Evolutionary conservation across 306 rosid species (phyloP), one percentile per base, ranked within the genome.

Genomic region (Citrullus colocynthis): DNA sequence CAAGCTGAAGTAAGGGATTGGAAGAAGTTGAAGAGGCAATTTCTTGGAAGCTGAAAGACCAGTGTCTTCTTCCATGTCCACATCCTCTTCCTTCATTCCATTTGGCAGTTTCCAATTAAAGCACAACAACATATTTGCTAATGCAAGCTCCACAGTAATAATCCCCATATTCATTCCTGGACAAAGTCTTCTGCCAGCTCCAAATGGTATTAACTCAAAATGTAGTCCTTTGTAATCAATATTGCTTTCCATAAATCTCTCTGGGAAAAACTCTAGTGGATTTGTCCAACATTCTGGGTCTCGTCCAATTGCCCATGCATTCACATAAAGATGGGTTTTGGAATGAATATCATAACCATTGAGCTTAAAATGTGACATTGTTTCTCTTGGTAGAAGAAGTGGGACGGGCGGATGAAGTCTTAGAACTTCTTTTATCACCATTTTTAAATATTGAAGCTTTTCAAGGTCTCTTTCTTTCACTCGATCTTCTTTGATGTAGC

Each of bases 281-380:
- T 24, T 24, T 24, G 28, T 24, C 85, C 85, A 82, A 2, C 32
- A 28, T 7, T 45, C n/a, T 2, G 67, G 74, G 5, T 77, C 84
- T 52, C 84, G 64, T 7, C 65, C 85, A 12, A 82, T 87, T n/a
- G 86, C 79, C 90, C 90, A 85, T 6, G 18, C 49, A 24, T 86
- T 86, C 1, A 85, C 28, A 5, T 52, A n/a, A 16, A 86, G 62
- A 7, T 4, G 39, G 51, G 86, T 41, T 28, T 67, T 36, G 8
- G 64, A 42, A 1, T 81, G 80, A 78, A 86, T 78, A 0, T 77
- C 78, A 6, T 88, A 88, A 9, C 84, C 86, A 14, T 51, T 73
- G 2, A 83, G 0, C 66, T 83, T 70, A 2, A 80, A 81, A 30
- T 24, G 57, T 0, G 78, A 75, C 2, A 55, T 69, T 77, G 88